A percentile compares a stretch with the other conserved stretches of the same genome.
Conservation (phyloP, 495 filamentous ascomycete genomes). For the Aspergillus mulundensis region DNA sequence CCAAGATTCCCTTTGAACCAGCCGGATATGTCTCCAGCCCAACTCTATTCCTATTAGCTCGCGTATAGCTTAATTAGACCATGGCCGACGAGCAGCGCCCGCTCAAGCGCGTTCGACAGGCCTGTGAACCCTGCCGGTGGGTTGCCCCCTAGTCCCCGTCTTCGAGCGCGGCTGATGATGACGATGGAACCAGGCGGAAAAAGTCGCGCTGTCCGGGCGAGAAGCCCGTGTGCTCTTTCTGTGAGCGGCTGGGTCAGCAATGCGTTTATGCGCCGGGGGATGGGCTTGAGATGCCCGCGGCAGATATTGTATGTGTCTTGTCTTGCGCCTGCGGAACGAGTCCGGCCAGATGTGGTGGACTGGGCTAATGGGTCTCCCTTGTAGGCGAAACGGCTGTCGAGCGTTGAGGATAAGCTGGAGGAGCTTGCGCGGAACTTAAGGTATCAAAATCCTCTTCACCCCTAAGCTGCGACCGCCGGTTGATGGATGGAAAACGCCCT, state of each 20-base stretch:
- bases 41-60: neutral
- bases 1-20: neutral
- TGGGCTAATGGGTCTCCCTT: neutral
- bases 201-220: slow-evolving; percentile 44
- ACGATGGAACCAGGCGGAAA: slow-evolving; percentile 28
- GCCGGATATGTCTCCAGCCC: neutral
- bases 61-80: neutral
- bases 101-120: slow-evolving; percentile 36
- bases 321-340: neutral
- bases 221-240: slow-evolving; percentile 40
- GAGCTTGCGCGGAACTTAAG: slow-evolving; percentile 26
- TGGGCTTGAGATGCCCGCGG: slow-evolving; percentile 16
- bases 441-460: slow-evolving; percentile 5
- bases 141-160: no score
- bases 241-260: slow-evolving; percentile 34
- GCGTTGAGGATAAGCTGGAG: slow-evolving; percentile 35
- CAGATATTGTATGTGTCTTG: neutral
- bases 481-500: no score
- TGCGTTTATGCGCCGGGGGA: slow-evolving; percentile 34
- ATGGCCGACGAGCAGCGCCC: slow-evolving; percentile 24
- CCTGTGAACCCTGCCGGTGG: slow-evolving; percentile 40
- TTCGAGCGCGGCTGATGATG: neutral
- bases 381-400: slow-evolving; percentile 36
- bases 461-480: no score
- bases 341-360: neutral